phyloP scores from a whole-genome alignment of 108 stramenopile genomes.

The Conticribra guillardii region DNA sequence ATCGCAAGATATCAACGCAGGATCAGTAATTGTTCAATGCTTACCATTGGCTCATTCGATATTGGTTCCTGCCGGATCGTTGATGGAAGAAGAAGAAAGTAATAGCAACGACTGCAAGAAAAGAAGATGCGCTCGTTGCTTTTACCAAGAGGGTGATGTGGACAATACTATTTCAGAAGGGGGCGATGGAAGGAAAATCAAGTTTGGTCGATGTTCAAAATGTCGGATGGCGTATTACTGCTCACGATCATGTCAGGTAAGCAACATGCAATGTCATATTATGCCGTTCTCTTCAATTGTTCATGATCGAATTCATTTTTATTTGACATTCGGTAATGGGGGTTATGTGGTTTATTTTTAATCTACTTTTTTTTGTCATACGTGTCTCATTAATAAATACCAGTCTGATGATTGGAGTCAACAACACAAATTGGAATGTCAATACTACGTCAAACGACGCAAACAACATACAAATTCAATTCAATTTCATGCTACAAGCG shows the following conservation, averaged over 20 bases:
- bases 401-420: constrained; percentile 35
- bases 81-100: constrained; percentile 3
- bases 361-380: not conserved
- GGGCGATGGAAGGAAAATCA: constrained; percentile 1
- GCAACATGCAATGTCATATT: too few species aligned
- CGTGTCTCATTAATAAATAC: not conserved
- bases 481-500: constrained; percentile 1
- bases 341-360: too few species aligned
- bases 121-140: constrained; percentile 36
- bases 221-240: constrained; percentile 35
- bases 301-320: too few species aligned
- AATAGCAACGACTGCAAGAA: not conserved
- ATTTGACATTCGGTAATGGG: not conserved
- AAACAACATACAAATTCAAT: not conserved
- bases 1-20: constrained; percentile 25
- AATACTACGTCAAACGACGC: constrained; percentile 33
- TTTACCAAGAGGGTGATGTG: constrained; percentile 24
- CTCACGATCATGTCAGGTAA: constrained; percentile 36
- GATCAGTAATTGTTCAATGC: constrained; percentile 36
- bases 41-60: constrained; percentile 33
- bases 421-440: constrained; percentile 40
- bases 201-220: constrained; percentile 31
- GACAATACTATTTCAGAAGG: not conserved
- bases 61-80: constrained; percentile 6
- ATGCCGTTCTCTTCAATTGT: too few species aligned